These are phyloP conservation scores for Cyberlindnera galapagoensis DNA, from an alignment of 805 yeast genomes.

Conservation along the genomic window DNA sequence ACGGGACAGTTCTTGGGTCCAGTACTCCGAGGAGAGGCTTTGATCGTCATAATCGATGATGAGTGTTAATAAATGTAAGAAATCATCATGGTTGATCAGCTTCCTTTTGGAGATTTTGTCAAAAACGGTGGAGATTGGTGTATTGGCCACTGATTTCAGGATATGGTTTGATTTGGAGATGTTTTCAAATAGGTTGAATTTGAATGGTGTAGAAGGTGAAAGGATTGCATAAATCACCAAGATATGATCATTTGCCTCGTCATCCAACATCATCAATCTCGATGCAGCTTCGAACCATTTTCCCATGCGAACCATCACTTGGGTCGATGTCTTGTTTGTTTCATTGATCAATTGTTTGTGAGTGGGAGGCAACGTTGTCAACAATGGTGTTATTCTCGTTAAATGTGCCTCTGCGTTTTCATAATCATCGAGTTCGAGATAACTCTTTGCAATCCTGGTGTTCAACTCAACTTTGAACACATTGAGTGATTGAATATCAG, in stretches of 20 bases:
- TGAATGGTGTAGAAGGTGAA: conserved; percentile 10
- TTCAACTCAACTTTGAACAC: conserved; percentile 14
- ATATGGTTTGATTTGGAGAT: conserved; percentile 7
- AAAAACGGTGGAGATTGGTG: conserved; percentile 11
- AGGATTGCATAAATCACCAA: conserved; percentile 12
- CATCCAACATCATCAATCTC: conserved; percentile 10
- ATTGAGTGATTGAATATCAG: conserved; percentile 6
- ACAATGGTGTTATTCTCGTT: conserved; percentile 14
- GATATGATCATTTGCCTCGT: conserved; percentile 6
- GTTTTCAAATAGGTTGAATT: conserved; percentile 7
- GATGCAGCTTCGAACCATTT: conserved; percentile 21
- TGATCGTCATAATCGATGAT: conserved; percentile 2
- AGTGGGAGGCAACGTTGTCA: conserved; percentile 2
- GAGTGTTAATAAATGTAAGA: conserved; percentile 1
- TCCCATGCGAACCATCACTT: conserved; percentile 14
- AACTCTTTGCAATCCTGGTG: conserved; percentile 14
- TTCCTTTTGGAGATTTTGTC: conserved; percentile 10
- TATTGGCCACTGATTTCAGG: conserved; percentile 1
- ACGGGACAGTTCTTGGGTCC: conserved; percentile 3
- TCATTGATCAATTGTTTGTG: conserved; percentile 2
- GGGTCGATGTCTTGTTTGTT: conserved; percentile 9
- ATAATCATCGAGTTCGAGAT: conserved; percentile 8
- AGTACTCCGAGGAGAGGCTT: conserved; percentile 3
- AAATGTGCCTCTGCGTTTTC: conserved; percentile 19
- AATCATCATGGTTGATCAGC: conserved; percentile 15